Percentiles rank a stretch among this genome's conserved stretches.
phyloP scores from a whole-genome alignment of 371 early-diverging fungal species.

The Rhizomucor miehei region DNA sequence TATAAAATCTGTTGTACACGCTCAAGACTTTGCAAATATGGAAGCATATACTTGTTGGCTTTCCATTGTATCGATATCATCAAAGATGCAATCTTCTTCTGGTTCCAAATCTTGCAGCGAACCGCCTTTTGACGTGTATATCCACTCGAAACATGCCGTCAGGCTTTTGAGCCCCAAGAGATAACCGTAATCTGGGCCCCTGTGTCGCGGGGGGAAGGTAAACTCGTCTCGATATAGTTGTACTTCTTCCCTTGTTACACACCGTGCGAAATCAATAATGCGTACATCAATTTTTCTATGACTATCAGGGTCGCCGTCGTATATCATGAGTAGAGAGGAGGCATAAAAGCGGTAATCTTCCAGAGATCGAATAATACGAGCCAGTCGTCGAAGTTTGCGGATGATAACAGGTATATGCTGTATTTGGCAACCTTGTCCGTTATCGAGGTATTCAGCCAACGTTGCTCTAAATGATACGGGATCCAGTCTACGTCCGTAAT shows the following conservation, averaged over 20 bases:
- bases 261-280: constrained; percentile 94
- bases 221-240: constrained; percentile 24
- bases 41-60: constrained; percentile 18
- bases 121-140: constrained; percentile 49
- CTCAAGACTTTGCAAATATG: constrained; percentile 1
- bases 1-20: no score
- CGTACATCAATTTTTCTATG: constrained; percentile 67
- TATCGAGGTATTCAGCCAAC: constrained; percentile 81
- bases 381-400: constrained; percentile 67
- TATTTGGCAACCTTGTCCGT: constrained; percentile 68
- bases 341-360: constrained; percentile 88
- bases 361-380: constrained; percentile 69
- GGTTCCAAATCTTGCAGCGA: constrained; percentile 20
- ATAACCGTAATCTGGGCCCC: constrained; percentile 72
- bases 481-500: constrained; percentile 85
- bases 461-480: constrained; percentile 74
- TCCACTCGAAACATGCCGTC: constrained; percentile 63
- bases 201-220: constrained; percentile 67
- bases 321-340: constrained; percentile 70
- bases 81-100: constrained; percentile 25
- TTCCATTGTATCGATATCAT: constrained; percentile 27
- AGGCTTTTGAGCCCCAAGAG: constrained; percentile 70
- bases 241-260: constrained; percentile 42
- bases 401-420: constrained; percentile 81
- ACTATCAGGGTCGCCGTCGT: constrained; percentile 33